Evolutionary conservation across 176 grass and related monocot species (phyloP).

Genomic region (Lolium multiflorum): DNA sequence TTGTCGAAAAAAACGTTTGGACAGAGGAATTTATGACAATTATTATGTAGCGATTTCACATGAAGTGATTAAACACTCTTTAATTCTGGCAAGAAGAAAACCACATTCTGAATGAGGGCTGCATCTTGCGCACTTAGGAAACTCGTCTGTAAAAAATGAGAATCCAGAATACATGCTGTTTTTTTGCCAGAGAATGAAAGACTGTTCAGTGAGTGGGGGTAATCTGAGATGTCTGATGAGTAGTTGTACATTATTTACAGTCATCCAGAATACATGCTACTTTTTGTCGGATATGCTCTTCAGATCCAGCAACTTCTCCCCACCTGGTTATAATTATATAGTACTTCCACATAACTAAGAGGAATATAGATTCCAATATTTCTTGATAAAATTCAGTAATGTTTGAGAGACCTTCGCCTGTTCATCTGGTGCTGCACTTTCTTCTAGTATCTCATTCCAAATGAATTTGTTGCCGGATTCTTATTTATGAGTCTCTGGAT

Average conservation of each 20-base stretch:
- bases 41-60: constrained; percentile 7
- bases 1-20: no score
- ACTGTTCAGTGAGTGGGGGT: neutral
- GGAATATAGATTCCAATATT: constrained; percentile 7
- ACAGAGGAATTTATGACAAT: neutral
- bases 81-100: neutral
- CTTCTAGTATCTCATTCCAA: neutral
- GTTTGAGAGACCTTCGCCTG: constrained; percentile 22
- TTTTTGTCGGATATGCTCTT: constrained; percentile 1
- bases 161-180: neutral
- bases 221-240: neutral
- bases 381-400: constrained; percentile 24
- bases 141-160: neutral
- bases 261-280: neutral
- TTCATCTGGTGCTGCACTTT: neutral
- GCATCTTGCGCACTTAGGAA: neutral
- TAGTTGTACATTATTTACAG: neutral
- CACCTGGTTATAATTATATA: neutral
- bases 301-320: neutral
- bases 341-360: neutral
- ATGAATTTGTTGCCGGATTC: neutral
- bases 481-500: constrained; percentile 14
- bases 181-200: neutral
- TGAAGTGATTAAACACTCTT: constrained; percentile 7
- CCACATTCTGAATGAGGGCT: neutral